Conservation (phyloP, 805 yeast species). For the Sungouiozyma intestinalis region DNA sequence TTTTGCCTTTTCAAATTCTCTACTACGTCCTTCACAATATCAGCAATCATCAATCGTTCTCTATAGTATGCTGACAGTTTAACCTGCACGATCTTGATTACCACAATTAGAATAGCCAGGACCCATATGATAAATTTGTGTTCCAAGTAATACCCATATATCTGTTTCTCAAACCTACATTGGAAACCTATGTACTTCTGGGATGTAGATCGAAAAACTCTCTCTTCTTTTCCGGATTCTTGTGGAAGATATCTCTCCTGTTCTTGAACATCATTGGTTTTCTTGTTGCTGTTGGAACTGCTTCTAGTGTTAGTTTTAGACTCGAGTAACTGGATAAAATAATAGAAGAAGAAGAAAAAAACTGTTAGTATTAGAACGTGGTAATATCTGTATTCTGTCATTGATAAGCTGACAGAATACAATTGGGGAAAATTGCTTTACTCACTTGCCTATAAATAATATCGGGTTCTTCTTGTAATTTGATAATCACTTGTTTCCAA, state of each 20-base stretch:
- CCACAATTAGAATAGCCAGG: slow-evolving; percentile 4
- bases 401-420: not conserved
- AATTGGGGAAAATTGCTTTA: slow-evolving; percentile 7
- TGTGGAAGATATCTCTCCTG: slow-evolving; percentile 27
- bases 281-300: slow-evolving; percentile 28
- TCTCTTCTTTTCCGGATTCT: slow-evolving; percentile 22
- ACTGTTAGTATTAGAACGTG: slow-evolving; percentile 12
- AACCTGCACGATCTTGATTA: slow-evolving; percentile 24
- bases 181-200: slow-evolving; percentile 46
- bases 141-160: slow-evolving; percentile 31
- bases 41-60: slow-evolving; percentile 34
- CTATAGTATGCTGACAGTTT: slow-evolving; percentile 31
- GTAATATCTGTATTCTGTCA: slow-evolving; percentile 2
- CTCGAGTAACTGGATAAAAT: slow-evolving; percentile 16
- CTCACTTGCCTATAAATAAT: slow-evolving; percentile 70
- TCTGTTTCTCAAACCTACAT: slow-evolving; percentile 46
- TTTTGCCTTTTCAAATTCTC: slow-evolving; percentile 36
- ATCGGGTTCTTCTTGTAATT: slow-evolving; percentile 57
- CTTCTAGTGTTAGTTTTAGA: slow-evolving; percentile 28
- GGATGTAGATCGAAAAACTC: slow-evolving; percentile 67
- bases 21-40: slow-evolving; percentile 39
- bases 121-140: slow-evolving; percentile 16
- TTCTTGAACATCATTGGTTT: slow-evolving; percentile 32
- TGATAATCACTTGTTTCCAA: slow-evolving; percentile 56
- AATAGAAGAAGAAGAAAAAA: slow-evolving; percentile 11